Evolutionary conservation across 495 filamentous ascomycete genomes (phyloP).

Genomic region (Penicilliopsis zonata): DNA sequence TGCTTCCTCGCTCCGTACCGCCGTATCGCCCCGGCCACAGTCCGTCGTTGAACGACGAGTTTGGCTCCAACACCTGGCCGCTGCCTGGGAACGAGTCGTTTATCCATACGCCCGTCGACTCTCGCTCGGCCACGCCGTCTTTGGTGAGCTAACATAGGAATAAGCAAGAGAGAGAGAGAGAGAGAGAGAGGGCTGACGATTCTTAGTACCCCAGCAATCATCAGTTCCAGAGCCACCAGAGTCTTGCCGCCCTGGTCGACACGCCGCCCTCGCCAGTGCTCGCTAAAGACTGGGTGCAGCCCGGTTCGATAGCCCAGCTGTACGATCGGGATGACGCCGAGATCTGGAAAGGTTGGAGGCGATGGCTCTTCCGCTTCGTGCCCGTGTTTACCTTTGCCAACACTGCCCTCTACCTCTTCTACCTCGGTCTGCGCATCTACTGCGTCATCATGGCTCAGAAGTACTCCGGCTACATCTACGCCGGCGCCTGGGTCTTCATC

Average conservation of each 20-base stretch:
- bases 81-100: no score
- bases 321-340: slow-evolving; percentile 29
- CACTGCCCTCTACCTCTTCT: slow-evolving; percentile 22
- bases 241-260: slow-evolving; percentile 15
- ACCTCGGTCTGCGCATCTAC: slow-evolving; percentile 25
- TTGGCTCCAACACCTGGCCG: no score
- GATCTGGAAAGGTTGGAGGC: slow-evolving; percentile 29
- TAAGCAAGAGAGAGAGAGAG: no score
- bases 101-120: slow-evolving; percentile 14
- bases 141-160: slow-evolving; percentile 18
- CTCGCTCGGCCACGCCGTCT: slow-evolving; percentile 19
- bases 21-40: no score
- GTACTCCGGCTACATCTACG: slow-evolving; percentile 9
- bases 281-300: slow-evolving; percentile 22
- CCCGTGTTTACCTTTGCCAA: slow-evolving; percentile 27
- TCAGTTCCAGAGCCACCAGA: slow-evolving; percentile 12
- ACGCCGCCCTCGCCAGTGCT: slow-evolving; percentile 12
- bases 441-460: slow-evolving; percentile 28
- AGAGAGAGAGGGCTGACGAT: no score
- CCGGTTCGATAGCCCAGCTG: slow-evolving; percentile 22
- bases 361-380: slow-evolving; percentile 20
- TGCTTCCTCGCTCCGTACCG: no score
- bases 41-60: no score
- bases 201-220: slow-evolving; percentile 16
- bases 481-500: slow-evolving; percentile 29